These are phyloP conservation scores for Fraxinus americana DNA, from an alignment of 257 asterid species.

Conservation along the genomic window DNA sequence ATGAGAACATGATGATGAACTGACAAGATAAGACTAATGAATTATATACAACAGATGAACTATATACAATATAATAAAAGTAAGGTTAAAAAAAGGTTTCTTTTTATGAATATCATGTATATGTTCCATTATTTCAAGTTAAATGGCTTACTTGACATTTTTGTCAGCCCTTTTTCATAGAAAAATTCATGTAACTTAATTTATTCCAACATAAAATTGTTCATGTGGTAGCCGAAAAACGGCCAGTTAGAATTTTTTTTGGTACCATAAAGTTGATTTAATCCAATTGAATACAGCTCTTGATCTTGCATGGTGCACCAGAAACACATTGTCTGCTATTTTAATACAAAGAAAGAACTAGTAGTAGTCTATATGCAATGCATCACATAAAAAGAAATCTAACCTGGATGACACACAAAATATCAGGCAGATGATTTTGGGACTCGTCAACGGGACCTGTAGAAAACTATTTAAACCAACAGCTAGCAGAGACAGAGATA, in stretches of 20 bases:
- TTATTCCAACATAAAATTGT: not conserved
- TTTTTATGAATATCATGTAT: not conserved
- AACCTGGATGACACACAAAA: slow-evolving; percentile 92
- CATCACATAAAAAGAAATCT: slow-evolving; percentile 9
- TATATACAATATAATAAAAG: not conserved
- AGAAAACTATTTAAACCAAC: slow-evolving; percentile 26
- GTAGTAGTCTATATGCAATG: not conserved
- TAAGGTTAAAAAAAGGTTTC: not conserved
- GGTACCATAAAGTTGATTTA: not conserved
- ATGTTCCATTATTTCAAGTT: not conserved
- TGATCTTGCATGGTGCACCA: not conserved
- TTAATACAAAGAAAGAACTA: not conserved
- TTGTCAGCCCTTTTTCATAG: not conserved
- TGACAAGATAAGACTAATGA: not conserved
- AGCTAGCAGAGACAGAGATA: slow-evolving; percentile 1
- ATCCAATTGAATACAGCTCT: not conserved
- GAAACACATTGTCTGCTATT: not conserved
- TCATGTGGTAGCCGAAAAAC: not conserved
- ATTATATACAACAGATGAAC: not conserved
- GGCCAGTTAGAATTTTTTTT: not conserved
- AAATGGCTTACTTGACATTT: not conserved
- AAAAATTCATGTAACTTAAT: not conserved
- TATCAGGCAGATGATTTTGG: slow-evolving; percentile 85
- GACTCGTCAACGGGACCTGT: slow-evolving; percentile 95
- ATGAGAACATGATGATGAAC: not conserved